Percentiles rank a stretch among this genome's conserved stretches.
phyloP scores from a whole-genome alignment of 768 basidiomycete species.

The Phlebiopsis flavidoalba region DNA sequence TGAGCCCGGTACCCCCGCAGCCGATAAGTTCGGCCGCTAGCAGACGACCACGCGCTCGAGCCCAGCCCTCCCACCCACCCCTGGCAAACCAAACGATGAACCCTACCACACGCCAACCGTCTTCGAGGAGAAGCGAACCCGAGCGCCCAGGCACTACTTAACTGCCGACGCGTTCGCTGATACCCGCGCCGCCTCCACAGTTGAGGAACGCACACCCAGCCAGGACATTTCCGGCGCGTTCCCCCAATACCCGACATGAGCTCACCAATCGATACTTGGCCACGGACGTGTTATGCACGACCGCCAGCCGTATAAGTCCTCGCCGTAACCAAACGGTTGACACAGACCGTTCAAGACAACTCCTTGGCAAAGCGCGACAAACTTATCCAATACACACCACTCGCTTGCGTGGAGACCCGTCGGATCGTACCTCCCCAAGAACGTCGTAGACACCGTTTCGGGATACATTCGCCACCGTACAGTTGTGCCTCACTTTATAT shows the following conservation, averaged over 20 bases:
- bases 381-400: no score
- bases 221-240: slow-evolving; percentile 11
- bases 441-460: slow-evolving; percentile 19
- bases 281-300: neutral
- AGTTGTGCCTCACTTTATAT: slow-evolving; percentile 15
- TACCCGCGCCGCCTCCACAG: neutral
- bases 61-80: neutral
- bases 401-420: slow-evolving; percentile 11
- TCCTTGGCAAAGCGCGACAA: no score
- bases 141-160: slow-evolving; percentile 4
- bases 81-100: slow-evolving; percentile 1
- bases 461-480: slow-evolving; percentile 18
- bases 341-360: neutral
- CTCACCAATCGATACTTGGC: neutral
- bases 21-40: slow-evolving; percentile 9
- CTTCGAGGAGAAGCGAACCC: slow-evolving; percentile 12
- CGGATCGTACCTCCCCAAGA: slow-evolving; percentile 17
- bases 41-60: slow-evolving; percentile 9
- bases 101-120: slow-evolving; percentile 11
- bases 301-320: neutral
- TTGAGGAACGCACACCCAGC: slow-evolving; percentile 1
- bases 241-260: slow-evolving; percentile 1
- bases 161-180: neutral
- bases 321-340: neutral
- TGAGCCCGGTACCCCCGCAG: slow-evolving; percentile 10